phyloP scores from a whole-genome alignment of 1,284 basidiomycete species.

The Crucibulum cyathiforme region DNA sequence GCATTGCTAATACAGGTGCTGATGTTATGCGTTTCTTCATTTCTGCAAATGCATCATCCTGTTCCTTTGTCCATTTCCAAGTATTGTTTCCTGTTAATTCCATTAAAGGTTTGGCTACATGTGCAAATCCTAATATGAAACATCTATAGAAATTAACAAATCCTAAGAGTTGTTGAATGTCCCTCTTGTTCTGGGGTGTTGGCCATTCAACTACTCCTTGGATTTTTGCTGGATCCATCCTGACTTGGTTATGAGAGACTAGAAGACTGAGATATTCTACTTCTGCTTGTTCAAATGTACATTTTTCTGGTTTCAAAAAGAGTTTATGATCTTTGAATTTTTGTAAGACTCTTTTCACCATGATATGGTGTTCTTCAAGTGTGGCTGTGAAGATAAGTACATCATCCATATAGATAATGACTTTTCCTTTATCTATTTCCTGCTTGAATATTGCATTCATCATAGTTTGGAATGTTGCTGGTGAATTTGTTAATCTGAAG shows the following conservation, averaged over 20 bases:
- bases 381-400: neutral
- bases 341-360: slow-evolving; percentile 4
- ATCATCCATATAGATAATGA: neutral
- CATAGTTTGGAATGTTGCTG: neutral
- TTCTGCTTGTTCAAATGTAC: too few relatives aligned
- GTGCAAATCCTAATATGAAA: neutral
- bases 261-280: too few relatives aligned
- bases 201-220: too few relatives aligned
- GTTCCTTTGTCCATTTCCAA: too few relatives aligned
- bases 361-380: neutral
- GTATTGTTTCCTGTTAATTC: neutral
- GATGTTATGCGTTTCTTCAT: too few relatives aligned
- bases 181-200: too few relatives aligned
- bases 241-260: too few relatives aligned
- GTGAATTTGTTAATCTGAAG: neutral
- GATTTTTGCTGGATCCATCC: too few relatives aligned
- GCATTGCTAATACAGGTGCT: too few relatives aligned
- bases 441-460: neutral
- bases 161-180: neutral
- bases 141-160: neutral
- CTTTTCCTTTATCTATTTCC: too few relatives aligned
- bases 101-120: neutral
- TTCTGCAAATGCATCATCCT: too few relatives aligned
- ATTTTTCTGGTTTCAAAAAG: too few relatives aligned
- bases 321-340: neutral